These are phyloP conservation scores for Beta lomatogona DNA, from an alignment of 179 eudicot species.

Conservation along the genomic window DNA sequence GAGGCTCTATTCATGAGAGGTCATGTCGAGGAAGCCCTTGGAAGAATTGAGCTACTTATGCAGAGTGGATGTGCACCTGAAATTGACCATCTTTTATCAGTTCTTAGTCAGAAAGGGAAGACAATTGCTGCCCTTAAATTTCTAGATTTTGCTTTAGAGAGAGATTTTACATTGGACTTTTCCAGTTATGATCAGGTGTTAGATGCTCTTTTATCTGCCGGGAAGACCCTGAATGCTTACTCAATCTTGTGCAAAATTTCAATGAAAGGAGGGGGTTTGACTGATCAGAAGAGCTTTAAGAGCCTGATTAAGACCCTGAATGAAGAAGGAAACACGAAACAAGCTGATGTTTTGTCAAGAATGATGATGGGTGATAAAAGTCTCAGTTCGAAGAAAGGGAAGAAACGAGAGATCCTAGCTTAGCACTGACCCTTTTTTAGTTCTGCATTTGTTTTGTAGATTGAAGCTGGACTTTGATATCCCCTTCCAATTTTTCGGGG, in stretches of 20 bases:
- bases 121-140: constrained; percentile 83
- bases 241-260: constrained; percentile 80
- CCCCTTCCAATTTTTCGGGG: no score
- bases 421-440: no score
- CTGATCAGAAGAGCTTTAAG: constrained; percentile 55
- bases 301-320: constrained; percentile 71
- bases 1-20: constrained; percentile 86
- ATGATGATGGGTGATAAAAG: constrained; percentile 56
- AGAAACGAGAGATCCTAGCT: constrained; percentile 40
- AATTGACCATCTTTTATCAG: constrained; percentile 60
- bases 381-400: constrained; percentile 53
- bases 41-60: constrained; percentile 76
- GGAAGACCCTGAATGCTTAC: constrained; percentile 91
- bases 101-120: constrained; percentile 77
- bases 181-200: constrained; percentile 79
- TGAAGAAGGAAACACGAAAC: constrained; percentile 84
- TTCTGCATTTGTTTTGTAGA: no score
- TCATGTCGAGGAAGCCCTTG: constrained; percentile 94
- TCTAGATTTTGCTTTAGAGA: constrained; percentile 75
- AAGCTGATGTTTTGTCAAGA: constrained; percentile 81
- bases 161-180: constrained; percentile 62
- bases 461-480: no score
- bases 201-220: constrained; percentile 76
- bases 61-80: constrained; percentile 63
- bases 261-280: constrained; percentile 64